Percentiles rank a stretch among this genome's conserved stretches.
Evolutionary conservation across 306 rosid genomes (phyloP).

Genomic region (Cyamopsis tetragonoloba): DNA sequence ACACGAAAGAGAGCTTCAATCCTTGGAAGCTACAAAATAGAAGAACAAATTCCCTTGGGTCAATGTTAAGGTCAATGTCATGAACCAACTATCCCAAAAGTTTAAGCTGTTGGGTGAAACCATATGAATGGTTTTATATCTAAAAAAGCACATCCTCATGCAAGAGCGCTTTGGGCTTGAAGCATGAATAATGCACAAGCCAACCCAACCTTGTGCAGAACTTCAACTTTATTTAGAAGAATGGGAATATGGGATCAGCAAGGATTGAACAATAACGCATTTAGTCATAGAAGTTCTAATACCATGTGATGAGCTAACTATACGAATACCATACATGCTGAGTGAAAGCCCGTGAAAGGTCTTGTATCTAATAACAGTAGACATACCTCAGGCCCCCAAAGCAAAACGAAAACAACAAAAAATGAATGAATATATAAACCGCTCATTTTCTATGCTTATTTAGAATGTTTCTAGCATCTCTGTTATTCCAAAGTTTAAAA

Average conservation of each 20-base stretch:
- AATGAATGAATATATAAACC: not conserved
- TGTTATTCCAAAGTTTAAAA: not conserved
- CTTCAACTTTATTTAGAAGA: not conserved
- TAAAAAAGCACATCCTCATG: not conserved
- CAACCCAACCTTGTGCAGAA: not conserved
- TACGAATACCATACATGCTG: not conserved
- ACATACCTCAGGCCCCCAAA: not conserved
- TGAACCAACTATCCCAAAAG: not conserved
- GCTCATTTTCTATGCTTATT: slow-evolving; percentile 1
- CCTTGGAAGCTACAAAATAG: slow-evolving; percentile 7
- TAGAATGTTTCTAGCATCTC: not conserved
- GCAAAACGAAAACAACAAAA: not conserved
- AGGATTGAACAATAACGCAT: not conserved
- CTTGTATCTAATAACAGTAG: not conserved
- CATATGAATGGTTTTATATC: not conserved
- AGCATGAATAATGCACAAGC: not conserved
- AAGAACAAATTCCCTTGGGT: not conserved
- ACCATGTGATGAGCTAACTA: not conserved
- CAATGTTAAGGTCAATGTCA: not conserved
- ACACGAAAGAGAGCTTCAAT: not conserved
- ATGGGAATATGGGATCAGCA: not conserved
- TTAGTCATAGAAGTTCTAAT: not conserved
- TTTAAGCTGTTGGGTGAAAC: not conserved
- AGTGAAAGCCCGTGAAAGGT: not conserved
- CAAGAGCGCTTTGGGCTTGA: not conserved